A percentile compares a stretch with the other conserved stretches of the same genome.
Conservation (phyloP, 1,139 yeast species). For the Hyphopichia khmerensis region DNA sequence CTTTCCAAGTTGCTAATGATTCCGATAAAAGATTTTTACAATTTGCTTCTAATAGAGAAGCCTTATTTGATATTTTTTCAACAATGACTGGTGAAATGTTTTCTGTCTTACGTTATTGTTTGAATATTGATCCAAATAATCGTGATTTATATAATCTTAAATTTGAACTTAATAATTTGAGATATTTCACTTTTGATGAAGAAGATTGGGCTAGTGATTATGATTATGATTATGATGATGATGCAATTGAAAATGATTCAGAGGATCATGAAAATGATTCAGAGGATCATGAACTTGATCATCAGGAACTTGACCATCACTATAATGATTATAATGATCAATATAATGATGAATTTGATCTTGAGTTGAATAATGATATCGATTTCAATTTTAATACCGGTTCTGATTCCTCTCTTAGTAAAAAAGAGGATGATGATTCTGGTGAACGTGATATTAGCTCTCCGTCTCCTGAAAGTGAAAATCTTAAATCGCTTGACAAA, state of each 20-base stretch:
- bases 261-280: background rate
- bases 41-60: constrained; percentile 85
- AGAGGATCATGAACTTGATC: background rate
- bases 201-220: constrained; percentile 54
- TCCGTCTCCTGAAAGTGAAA: background rate
- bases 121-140: constrained; percentile 86
- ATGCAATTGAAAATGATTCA: constrained; percentile 14
- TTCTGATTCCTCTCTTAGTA: background rate
- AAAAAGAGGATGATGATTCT: constrained; percentile 2
- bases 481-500: background rate
- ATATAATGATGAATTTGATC: background rate
- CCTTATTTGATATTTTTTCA: constrained; percentile 88
- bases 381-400: constrained; percentile 5
- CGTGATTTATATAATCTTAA: constrained; percentile 65
- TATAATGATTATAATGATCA: constrained; percentile 1
- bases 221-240: constrained; percentile 41
- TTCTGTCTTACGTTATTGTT: constrained; percentile 71
- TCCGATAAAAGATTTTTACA: constrained; percentile 84
- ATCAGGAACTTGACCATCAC: no score
- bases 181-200: constrained; percentile 81
- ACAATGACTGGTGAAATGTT: constrained; percentile 86
- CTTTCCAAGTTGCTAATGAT: constrained; percentile 80
- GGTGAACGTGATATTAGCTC: background rate
- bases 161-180: constrained; percentile 57
- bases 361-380: constrained; percentile 4